Percentiles rank a stretch among this genome's conserved stretches.
phyloP scores from a whole-genome alignment of 2,329 filamentous ascomycete genomes.

The Aspergillus proliferans region DNA sequence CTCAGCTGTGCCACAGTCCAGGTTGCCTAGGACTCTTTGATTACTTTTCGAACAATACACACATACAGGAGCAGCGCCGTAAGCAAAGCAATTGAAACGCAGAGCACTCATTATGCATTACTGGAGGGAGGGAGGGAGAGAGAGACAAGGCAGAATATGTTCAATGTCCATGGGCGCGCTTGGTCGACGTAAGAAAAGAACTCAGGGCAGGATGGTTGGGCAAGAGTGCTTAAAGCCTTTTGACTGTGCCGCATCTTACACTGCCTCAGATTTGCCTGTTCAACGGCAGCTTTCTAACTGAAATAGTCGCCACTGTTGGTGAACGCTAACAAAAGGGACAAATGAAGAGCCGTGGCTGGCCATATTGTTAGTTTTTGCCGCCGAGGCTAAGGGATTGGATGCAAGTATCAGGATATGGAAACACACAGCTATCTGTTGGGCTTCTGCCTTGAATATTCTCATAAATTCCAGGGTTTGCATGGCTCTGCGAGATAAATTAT shows the following conservation, averaged over 20 bases:
- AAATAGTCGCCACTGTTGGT: not conserved
- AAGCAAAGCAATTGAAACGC: not conserved
- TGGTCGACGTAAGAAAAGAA: not conserved
- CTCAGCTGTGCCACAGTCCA: too few species aligned
- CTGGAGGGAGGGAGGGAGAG: not conserved
- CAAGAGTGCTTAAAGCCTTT: not conserved
- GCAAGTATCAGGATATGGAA: not conserved
- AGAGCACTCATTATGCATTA: not conserved
- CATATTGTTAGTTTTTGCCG: not conserved
- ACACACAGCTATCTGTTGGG: too few species aligned
- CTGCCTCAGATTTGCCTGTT: not conserved
- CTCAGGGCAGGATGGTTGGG: not conserved
- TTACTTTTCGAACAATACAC: too few species aligned
- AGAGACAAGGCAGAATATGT: not conserved
- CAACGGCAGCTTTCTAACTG: not conserved
- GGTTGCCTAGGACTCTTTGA: too few species aligned
- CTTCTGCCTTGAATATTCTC: too few species aligned
- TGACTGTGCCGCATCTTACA: not conserved
- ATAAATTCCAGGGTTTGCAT: too few species aligned
- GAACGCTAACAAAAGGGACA: not conserved
- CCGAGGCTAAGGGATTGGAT: not conserved
- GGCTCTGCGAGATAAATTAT: not conserved
- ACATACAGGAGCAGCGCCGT: too few species aligned
- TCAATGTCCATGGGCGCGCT: not conserved
- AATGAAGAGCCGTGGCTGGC: not conserved